Evolutionary conservation across 2,329 filamentous ascomycete species (phyloP), one percentile per base, ranked within the genome.

Genomic region (Chaetomiaceae sp.): DNA sequence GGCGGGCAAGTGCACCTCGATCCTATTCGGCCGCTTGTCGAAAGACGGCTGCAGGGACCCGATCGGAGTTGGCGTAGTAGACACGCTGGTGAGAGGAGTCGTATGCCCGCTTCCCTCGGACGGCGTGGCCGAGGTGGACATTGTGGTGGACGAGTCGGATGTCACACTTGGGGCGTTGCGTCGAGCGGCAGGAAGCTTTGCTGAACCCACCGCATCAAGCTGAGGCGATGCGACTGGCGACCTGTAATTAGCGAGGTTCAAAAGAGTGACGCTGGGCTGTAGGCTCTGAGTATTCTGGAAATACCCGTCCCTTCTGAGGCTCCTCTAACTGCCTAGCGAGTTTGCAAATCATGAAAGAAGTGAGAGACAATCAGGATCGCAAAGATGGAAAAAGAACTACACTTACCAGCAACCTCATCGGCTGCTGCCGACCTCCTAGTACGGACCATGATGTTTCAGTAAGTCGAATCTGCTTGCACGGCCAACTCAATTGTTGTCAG

Each of bases 11-110:
- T 65, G 65, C 7, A 75, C 63, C 53, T 75, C 70, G 15, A 76
- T 56, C 1, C 63, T 65, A 7, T 66, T 60, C 51, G 52, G 22
- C 15, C 61, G 58, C 51, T 58, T 60, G 20, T 55, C 50, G 14
- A 61, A 56, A 4, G 47, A 34, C 3, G 60, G 47, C 46, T 59
- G 49, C 15, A 56, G 37, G 29, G 54, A 53, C 11, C 61, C 63
- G 11, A 56, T 48, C 5, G 61, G 67, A 6, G 66, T 67, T 3
- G 73, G 73, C 1, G 72, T 75, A 7, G 70, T 66, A 12, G 68
- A 66, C 59, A 67, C 66, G 59, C 73, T 76, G 20, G 75, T 76
- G 25, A 72, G 66, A 3, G 74, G 72, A 7, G 75, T 77, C 14
- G 69, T 69, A 54, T 70, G 69, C 23, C 71, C 73, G 55, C 69